Percentiles rank a stretch among this genome's conserved stretches.
These are phyloP conservation scores for Alternaria brassicae DNA, from an alignment of 2,329 filamentous ascomycete species.

Conservation along the genomic window DNA sequence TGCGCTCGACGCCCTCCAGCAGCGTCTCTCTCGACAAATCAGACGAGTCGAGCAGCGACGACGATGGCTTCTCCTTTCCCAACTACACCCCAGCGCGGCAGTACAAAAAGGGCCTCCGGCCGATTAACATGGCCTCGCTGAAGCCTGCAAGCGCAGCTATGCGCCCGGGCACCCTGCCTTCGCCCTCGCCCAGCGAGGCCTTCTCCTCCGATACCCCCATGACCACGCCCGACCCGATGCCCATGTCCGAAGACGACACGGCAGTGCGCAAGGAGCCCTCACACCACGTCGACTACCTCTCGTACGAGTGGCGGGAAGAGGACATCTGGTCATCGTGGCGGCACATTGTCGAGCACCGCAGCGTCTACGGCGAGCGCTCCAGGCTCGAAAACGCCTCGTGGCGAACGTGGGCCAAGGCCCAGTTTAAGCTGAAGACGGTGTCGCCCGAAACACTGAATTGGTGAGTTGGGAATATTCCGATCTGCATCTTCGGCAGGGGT, in stretches of 20 bases:
- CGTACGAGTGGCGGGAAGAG: slow-evolving; percentile 91
- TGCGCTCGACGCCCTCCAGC: slow-evolving; percentile 68
- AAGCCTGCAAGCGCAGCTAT: slow-evolving; percentile 43
- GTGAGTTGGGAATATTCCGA: slow-evolving; percentile 60
- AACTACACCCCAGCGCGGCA: slow-evolving; percentile 45
- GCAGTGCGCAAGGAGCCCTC: slow-evolving; percentile 77
- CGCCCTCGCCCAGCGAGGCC: slow-evolving; percentile 62
- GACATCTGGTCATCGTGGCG: slow-evolving; percentile 98
- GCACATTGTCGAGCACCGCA: slow-evolving; percentile 82
- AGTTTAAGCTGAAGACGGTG: slow-evolving; percentile 84
- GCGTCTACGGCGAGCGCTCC: slow-evolving; percentile 79
- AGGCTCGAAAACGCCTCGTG: slow-evolving; percentile 95
- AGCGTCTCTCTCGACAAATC: slow-evolving; percentile 68
- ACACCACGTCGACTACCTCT: slow-evolving; percentile 92
- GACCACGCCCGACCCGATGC: slow-evolving; percentile 63
- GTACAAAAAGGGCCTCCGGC: slow-evolving; percentile 17
- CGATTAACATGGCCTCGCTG: slow-evolving; percentile 42
- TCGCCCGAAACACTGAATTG: slow-evolving; percentile 93
- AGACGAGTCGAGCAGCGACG: slow-evolving; percentile 53
- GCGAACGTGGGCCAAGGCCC: slow-evolving; percentile 95
- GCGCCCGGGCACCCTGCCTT: slow-evolving; percentile 52
- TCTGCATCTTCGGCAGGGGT: slow-evolving; percentile 30
- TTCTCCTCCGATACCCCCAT: slow-evolving; percentile 51
- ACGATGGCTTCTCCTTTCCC: slow-evolving; percentile 56
- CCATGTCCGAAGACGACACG: slow-evolving; percentile 77